Base-by-base conservation (phyloP, 2,329 filamentous ascomycete genomes). In the Cercospora canescens region DNA sequence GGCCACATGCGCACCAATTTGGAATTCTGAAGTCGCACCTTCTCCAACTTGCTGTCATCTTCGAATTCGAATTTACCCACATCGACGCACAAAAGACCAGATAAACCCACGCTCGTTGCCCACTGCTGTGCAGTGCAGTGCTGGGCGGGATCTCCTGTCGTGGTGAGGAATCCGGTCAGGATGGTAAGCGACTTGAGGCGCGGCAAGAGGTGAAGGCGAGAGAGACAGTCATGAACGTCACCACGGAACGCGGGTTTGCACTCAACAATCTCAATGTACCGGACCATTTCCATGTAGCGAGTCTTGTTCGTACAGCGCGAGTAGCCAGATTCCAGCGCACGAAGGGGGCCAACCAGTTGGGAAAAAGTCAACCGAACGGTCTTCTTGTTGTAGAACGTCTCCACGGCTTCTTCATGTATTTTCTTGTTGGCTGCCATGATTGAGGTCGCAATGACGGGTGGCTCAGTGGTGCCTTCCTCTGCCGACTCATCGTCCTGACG, bases 1-100 rank as follows among this genome's bases (percentile, higher is more conserved):
- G 64, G 64, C 67, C 67, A 69, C 52, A 69, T 56, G 12, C 50
- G 28, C 12, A 45, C 16, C n/a, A 69, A n/a, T 28, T 60, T 62
- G 6, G 60, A 55, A 26, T 69, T 54, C 52, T 39, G 26, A 11
- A 64, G 21, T n/a, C 45, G 37, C 34, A 69, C 45, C n/a, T 48
- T 57, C 16, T n/a, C 32, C 4, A 39, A 56, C 16, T 50, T 55
- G 54, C 35, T 62, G 35, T 34, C 16, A 16, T 64, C n/a, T 8
- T 60, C 24, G 28, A 55, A 55, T 3, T 18, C 28, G 45, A 62
- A 67, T 7, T 52, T 35, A 8, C 62, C 65, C 8, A 64, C 16
- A 24, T 64, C 65, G 11, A 54, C 37, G 16, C 56, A 61, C 7
- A 24, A 24, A 11, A 60, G 41, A 14, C 16, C 32, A 24, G 56